Evolutionary conservation across 345 rosid species (phyloP).

Genomic region (Citrus maxima): DNA sequence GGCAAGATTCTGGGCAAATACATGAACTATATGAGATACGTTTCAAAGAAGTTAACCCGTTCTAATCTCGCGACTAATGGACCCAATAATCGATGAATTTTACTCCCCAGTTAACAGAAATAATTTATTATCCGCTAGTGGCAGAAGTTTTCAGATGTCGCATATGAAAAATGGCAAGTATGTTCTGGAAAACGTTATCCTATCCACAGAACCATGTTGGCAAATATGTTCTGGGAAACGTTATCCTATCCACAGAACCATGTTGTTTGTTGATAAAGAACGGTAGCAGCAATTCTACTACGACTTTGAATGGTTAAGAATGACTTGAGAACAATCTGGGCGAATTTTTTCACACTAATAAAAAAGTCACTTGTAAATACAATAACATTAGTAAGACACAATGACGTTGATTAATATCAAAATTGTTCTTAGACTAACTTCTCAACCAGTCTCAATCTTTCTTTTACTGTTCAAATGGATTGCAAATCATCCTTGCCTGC

Average conservation of each 20-base stretch:
- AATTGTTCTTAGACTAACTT: conserved; percentile 5
- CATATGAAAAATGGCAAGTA: too few species aligned
- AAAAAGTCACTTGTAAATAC: not conserved
- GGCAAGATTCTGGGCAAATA: not conserved
- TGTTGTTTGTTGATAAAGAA: too few species aligned
- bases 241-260: too few species aligned
- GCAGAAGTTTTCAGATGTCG: too few species aligned
- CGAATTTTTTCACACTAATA: not conserved
- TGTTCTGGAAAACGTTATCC: too few species aligned
- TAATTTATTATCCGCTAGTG: too few species aligned
- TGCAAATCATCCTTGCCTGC: conserved; percentile 58
- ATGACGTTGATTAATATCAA: conserved; percentile 19
- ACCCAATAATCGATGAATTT: too few species aligned
- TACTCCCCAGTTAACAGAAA: too few species aligned
- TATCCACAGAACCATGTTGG: too few species aligned
- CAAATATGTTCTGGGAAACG: too few species aligned
- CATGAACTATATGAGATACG: not conserved
- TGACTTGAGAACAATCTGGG: not conserved
- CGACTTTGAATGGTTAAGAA: not conserved
- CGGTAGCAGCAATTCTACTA: not conserved
- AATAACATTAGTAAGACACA: not conserved
- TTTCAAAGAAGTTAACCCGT: too few species aligned
- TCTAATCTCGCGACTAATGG: too few species aligned
- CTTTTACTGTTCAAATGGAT: conserved; percentile 7
- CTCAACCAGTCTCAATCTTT: not conserved